Percentiles rank a stretch among this genome's conserved stretches.
phyloP scores from a whole-genome alignment of 495 filamentous ascomycete genomes.

The Podospora pseudocomata region DNA sequence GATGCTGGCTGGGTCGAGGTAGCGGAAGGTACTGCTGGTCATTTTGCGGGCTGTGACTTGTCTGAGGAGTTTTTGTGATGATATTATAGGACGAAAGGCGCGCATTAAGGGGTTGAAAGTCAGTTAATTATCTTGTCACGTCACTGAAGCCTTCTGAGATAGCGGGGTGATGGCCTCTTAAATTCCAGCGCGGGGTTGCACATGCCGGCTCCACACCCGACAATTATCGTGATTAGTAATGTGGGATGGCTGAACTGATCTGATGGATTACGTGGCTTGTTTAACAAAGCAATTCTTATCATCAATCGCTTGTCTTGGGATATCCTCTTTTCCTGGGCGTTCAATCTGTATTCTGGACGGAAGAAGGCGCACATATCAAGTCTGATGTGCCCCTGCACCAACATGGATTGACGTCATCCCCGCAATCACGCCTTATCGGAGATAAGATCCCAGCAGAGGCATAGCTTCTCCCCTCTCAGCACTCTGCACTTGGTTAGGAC shows the following conservation, averaged over 20 bases:
- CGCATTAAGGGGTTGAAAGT: not conserved
- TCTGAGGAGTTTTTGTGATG: not conserved
- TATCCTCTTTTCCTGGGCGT: not conserved
- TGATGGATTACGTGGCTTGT: not conserved
- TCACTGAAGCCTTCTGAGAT: not conserved
- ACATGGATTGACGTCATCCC: not conserved
- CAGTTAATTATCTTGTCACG: not conserved
- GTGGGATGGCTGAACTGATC: not conserved
- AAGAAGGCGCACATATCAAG: not conserved
- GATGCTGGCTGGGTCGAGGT: constrained; percentile 27
- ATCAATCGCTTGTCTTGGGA: not conserved
- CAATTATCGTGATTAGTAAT: not conserved
- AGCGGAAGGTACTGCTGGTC: constrained; percentile 29
- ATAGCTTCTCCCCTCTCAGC: too few species aligned
- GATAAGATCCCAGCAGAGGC: not conserved
- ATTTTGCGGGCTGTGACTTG: constrained; percentile 15
- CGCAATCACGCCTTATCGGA: not conserved
- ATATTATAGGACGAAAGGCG: not conserved
- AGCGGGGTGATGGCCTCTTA: not conserved
- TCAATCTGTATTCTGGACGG: too few species aligned
- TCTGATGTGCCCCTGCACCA: not conserved
- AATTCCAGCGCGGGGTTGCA: not conserved
- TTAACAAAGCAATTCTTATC: not conserved
- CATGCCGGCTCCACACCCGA: not conserved
- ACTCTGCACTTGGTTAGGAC: not conserved